These are phyloP conservation scores for Diaporthe vaccinii DNA, from an alignment of 2,329 filamentous ascomycete species.

Conservation along the genomic window DNA sequence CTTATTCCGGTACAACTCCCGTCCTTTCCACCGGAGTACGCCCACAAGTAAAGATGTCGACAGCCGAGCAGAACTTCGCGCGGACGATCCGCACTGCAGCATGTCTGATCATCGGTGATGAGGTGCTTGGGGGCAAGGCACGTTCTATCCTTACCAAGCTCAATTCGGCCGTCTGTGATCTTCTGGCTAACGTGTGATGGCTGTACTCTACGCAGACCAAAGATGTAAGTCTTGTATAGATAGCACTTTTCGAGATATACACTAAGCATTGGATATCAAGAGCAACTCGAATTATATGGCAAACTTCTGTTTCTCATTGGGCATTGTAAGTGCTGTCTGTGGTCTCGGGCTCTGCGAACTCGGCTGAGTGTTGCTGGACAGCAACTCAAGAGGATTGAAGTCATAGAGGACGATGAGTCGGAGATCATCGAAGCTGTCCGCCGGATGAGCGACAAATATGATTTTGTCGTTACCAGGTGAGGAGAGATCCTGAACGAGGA, in stretches of 20 bases:
- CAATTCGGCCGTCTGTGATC: neutral
- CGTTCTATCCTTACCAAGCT: slow-evolving; percentile 42
- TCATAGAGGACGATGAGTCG: slow-evolving; percentile 90
- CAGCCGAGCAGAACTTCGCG: slow-evolving; percentile 68
- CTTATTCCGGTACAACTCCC: slow-evolving; percentile 37
- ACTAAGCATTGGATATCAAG: slow-evolving; percentile 52
- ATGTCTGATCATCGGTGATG: slow-evolving; percentile 96
- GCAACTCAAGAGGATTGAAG: slow-evolving; percentile 87
- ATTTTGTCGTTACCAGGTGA: slow-evolving; percentile 90
- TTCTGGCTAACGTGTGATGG: slow-evolving; percentile 33
- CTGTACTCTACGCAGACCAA: slow-evolving; percentile 43
- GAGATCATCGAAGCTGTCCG: slow-evolving; percentile 91
- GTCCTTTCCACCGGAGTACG: slow-evolving; percentile 30
- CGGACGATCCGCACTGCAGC: slow-evolving; percentile 89
- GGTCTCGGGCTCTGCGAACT: neutral
- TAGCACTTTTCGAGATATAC: neutral
- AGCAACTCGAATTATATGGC: slow-evolving; percentile 75
- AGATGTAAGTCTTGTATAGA: slow-evolving; percentile 44
- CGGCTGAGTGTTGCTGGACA: slow-evolving; percentile 47
- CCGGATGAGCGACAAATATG: slow-evolving; percentile 90
- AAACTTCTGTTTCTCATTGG: slow-evolving; percentile 74
- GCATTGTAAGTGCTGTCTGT: slow-evolving; percentile 63
- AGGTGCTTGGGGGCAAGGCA: slow-evolving; percentile 95
- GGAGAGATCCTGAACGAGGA: slow-evolving; percentile 39
- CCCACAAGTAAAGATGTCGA: slow-evolving; percentile 55